Conservation (phyloP, 2,329 filamentous ascomycete genomes). For the Pseudogymnoascus sp. region DNA sequence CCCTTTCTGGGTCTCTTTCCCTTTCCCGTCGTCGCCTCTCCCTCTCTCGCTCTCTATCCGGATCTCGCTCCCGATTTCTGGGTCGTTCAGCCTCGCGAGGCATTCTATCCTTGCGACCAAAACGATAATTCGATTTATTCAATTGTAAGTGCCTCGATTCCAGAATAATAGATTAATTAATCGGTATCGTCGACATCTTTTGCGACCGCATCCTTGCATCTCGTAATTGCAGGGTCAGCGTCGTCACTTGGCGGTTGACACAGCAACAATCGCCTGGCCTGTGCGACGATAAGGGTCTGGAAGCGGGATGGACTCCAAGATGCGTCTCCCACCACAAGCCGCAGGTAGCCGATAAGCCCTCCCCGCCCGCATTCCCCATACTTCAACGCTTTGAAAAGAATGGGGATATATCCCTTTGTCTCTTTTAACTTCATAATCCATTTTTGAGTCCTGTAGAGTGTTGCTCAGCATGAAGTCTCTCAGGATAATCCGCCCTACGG, state of each 20-base stretch:
- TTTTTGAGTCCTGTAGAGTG: background rate
- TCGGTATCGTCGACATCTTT: background rate
- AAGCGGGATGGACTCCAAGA: background rate
- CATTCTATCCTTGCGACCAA: slow-evolving; percentile 7
- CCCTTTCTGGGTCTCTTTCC: slow-evolving; percentile 15
- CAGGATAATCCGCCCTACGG: background rate
- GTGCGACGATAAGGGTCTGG: background rate
- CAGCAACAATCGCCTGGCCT: background rate
- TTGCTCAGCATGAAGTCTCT: background rate
- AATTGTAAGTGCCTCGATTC: background rate
- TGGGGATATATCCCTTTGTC: background rate
- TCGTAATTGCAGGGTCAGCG: background rate
- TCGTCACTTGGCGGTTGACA: background rate
- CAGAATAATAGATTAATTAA: background rate
- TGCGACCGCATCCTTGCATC: background rate
- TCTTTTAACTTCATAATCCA: background rate
- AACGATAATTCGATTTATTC: background rate
- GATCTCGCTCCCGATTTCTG: slow-evolving; percentile 22
- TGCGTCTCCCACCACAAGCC: slow-evolving; percentile 6
- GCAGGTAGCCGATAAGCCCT: slow-evolving; percentile 9
- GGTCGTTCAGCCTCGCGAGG: slow-evolving; percentile 23
- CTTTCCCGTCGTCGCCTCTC: slow-evolving; percentile 4
- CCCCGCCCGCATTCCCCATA: background rate
- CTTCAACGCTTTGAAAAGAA: slow-evolving; percentile 5
- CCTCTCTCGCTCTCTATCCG: slow-evolving; percentile 5